Evolutionary conservation across 2,329 filamentous ascomycete genomes (phyloP).

Genomic region (Aureobasidium leucospermi): DNA sequence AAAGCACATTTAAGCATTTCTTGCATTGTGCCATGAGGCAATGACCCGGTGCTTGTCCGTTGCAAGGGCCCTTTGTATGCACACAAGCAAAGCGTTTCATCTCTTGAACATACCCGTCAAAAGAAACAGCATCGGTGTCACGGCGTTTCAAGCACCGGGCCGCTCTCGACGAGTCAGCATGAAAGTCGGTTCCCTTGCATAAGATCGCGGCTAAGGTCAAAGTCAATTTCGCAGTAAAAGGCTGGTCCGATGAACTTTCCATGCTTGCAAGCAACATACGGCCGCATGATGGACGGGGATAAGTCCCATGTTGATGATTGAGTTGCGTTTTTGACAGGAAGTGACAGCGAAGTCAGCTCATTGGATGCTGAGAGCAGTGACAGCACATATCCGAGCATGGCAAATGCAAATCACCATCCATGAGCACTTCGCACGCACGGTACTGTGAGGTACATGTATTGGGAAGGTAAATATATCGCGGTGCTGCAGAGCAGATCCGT

Average conservation of each 20-base stretch:
- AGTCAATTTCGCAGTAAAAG: not conserved
- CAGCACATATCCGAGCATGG: not conserved
- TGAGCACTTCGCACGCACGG: not conserved
- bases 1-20: not conserved
- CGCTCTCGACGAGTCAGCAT: not conserved
- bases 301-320: no score
- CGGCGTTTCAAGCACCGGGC: conserved; percentile 1
- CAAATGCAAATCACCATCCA: not conserved
- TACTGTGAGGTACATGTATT: not conserved
- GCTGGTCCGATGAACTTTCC: not conserved
- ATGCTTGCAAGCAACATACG: not conserved
- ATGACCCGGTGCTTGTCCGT: not conserved
- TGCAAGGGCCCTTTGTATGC: not conserved
- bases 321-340: no score
- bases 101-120: not conserved
- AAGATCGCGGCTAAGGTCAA: not conserved
- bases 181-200: conserved; percentile 3
- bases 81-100: not conserved
- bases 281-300: not conserved
- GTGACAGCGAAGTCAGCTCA: no score
- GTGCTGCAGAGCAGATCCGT: not conserved
- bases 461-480: not conserved
- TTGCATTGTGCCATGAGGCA: not conserved
- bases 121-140: not conserved
- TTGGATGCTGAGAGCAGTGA: no score